Percentiles rank a stretch among this genome's conserved stretches.
These are phyloP conservation scores for Arabidopsis lyrata DNA, from an alignment of 441 rosid genomes.

Conservation along the genomic window DNA sequence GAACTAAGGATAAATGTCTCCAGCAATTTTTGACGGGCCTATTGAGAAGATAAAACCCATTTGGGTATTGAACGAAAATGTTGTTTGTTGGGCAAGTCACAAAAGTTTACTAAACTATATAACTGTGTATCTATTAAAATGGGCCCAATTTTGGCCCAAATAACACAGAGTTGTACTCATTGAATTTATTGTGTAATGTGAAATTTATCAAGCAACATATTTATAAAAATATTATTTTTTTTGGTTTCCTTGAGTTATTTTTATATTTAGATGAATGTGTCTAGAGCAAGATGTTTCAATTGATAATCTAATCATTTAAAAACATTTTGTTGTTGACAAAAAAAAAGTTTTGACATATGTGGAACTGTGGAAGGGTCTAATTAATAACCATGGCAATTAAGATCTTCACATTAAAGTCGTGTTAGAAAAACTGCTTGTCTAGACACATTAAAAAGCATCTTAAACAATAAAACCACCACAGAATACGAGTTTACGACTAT, in stretches of 20 bases:
- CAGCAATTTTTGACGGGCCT: no score
- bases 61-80: no score
- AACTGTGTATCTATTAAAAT: background rate
- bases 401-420: background rate
- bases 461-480: background rate
- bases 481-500: background rate
- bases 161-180: background rate
- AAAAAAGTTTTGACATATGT: background rate
- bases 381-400: background rate
- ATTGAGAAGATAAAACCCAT: no score
- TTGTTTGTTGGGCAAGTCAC: constrained; percentile 2
- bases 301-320: background rate
- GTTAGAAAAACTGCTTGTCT: background rate
- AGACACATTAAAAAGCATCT: background rate
- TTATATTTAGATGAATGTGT: background rate
- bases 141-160: constrained; percentile 24
- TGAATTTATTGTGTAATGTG: background rate
- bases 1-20: background rate
- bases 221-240: background rate
- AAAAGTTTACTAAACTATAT: background rate
- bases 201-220: background rate
- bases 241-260: background rate
- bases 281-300: background rate
- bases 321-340: background rate
- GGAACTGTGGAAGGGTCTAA: background rate